These are phyloP conservation scores for Pseudopediastrum boryanum DNA, from an alignment of 139 green algal species.

Conservation along the genomic window DNA sequence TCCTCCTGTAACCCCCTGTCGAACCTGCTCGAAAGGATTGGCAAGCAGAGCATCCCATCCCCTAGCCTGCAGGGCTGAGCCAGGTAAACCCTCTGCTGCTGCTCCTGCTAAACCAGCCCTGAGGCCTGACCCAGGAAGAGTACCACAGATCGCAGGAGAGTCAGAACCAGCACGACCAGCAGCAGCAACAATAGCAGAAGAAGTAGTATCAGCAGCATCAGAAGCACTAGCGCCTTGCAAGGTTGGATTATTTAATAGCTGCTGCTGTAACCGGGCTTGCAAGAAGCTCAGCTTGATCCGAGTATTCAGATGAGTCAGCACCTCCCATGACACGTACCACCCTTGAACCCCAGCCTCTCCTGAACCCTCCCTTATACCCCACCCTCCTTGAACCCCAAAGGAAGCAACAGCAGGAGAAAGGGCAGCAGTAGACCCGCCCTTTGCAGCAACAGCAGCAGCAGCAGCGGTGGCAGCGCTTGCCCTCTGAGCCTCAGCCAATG, in stretches of 20 bases:
- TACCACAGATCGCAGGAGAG: too few relatives aligned
- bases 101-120: too few relatives aligned
- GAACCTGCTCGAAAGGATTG: neutral
- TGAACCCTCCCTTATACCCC: neutral
- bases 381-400: neutral
- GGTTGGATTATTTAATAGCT: too few relatives aligned
- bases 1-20: neutral
- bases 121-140: too few relatives aligned
- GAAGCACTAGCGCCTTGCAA: too few relatives aligned
- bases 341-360: neutral
- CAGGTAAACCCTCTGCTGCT: too few relatives aligned
- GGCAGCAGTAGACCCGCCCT: neutral
- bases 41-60: neutral
- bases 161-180: too few relatives aligned
- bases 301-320: neutral
- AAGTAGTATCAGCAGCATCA: too few relatives aligned
- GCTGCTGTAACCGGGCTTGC: neutral
- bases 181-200: too few relatives aligned
- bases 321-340: neutral
- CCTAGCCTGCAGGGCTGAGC: too few relatives aligned
- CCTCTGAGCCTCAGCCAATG: neutral
- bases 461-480: neutral
- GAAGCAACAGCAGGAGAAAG: neutral
- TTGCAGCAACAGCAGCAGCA: constrained; percentile 10
- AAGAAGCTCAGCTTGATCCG: constrained; percentile 10